phyloP scores from a whole-genome alignment of 768 basidiomycete genomes.

The Kwoniella europaea region DNA sequence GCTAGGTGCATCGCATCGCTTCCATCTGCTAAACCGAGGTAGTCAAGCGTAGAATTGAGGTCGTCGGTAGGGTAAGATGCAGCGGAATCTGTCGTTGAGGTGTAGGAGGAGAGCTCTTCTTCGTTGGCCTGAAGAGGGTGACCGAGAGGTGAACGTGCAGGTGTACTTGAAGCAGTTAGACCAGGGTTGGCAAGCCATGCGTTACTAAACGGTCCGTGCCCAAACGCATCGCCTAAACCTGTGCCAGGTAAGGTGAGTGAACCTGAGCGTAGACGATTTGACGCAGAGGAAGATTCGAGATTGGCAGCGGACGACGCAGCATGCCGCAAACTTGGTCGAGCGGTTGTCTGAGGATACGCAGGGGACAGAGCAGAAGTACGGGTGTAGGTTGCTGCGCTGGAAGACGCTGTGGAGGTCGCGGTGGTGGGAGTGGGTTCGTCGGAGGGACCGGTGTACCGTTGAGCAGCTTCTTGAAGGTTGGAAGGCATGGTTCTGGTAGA shows the following conservation, averaged over 20 bases:
- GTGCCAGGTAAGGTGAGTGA: slow-evolving; percentile 84
- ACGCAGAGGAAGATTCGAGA: slow-evolving; percentile 35
- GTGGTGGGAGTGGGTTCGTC: slow-evolving; percentile 61
- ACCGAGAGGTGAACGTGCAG: slow-evolving; percentile 60
- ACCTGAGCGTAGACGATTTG: slow-evolving; percentile 85
- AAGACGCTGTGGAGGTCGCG: slow-evolving; percentile 54
- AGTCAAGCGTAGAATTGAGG: slow-evolving; percentile 92
- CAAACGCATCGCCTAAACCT: slow-evolving; percentile 78
- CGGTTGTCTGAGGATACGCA: slow-evolving; percentile 44
- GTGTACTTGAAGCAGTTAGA: slow-evolving; percentile 61
- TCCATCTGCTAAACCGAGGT: slow-evolving; percentile 86
- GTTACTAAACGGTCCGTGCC: slow-evolving; percentile 79
- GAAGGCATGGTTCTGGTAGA: slow-evolving; percentile 79
- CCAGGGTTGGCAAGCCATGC: slow-evolving; percentile 70
- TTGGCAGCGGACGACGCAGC: slow-evolving; percentile 50
- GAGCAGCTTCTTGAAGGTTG: slow-evolving; percentile 85
- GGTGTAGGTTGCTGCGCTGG: slow-evolving; percentile 53
- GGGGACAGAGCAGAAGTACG: slow-evolving; percentile 62
- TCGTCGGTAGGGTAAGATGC: slow-evolving; percentile 63
- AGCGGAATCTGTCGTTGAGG: slow-evolving; percentile 64
- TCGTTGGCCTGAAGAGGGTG: slow-evolving; percentile 60
- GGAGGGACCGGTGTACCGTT: slow-evolving; percentile 75
- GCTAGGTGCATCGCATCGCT: slow-evolving; percentile 34
- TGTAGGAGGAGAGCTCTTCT: slow-evolving; percentile 80
- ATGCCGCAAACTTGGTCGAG: slow-evolving; percentile 52